Conservation (phyloP, 2,329 filamentous ascomycete species). For the Chrysoporthe puriensis region DNA sequence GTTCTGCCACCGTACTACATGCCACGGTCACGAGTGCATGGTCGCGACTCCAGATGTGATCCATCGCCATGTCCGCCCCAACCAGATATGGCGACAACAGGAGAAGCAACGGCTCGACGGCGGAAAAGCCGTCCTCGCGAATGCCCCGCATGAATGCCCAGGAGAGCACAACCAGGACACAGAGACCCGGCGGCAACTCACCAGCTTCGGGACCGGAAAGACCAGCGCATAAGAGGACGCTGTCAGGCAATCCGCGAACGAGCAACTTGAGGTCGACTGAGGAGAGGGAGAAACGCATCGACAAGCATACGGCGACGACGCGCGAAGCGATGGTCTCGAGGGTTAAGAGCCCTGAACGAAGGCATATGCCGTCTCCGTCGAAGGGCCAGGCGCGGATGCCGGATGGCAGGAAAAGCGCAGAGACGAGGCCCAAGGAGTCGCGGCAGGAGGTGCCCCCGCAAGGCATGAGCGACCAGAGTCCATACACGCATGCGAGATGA, state of each 20-base stretch:
- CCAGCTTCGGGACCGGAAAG: constrained; percentile 24
- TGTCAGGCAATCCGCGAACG: constrained; percentile 60
- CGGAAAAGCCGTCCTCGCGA: constrained; percentile 29
- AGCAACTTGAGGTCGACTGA: constrained; percentile 52
- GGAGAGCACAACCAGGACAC: constrained; percentile 42
- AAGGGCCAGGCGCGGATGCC: constrained; percentile 39
- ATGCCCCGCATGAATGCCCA: constrained; percentile 35
- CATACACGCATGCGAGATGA: constrained; percentile 1
- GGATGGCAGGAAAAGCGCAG: constrained; percentile 48
- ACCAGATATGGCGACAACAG: constrained; percentile 35
- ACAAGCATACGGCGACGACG: constrained; percentile 61
- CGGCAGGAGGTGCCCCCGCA: constrained; percentile 52
- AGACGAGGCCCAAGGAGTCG: constrained; percentile 49
- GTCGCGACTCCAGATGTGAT: constrained; percentile 34
- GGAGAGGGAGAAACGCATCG: constrained; percentile 61
- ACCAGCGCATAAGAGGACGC: constrained; percentile 57
- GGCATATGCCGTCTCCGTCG: constrained; percentile 40
- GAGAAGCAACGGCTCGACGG: constrained; percentile 30
- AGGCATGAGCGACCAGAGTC: constrained; percentile 44
- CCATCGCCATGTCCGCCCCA: constrained; percentile 34
- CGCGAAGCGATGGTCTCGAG: constrained; percentile 65
- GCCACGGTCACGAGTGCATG: constrained; percentile 12
- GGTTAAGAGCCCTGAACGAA: constrained; percentile 60
- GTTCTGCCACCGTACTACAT: constrained; percentile 9
- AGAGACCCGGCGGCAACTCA: constrained; percentile 35